Evolutionary conservation across 1,139 yeast species (phyloP).

Genomic region (Debaryomyces udenii): DNA sequence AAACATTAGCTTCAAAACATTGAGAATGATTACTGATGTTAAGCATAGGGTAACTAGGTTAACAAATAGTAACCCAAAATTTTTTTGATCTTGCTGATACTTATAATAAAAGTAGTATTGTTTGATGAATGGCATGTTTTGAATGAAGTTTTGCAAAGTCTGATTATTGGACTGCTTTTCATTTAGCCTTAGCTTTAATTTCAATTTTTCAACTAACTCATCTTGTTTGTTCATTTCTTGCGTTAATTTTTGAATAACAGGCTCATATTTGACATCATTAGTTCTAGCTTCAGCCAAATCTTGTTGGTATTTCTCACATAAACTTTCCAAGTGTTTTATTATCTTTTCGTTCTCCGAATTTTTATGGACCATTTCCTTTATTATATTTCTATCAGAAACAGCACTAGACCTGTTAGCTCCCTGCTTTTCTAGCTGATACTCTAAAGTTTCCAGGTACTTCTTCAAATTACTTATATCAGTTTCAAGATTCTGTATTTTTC

Average conservation of each 20-base stretch:
- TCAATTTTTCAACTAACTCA: constrained; percentile 24
- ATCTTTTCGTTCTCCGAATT: constrained; percentile 25
- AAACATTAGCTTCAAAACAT: constrained; percentile 20
- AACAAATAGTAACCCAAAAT: constrained; percentile 23
- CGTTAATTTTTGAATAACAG: constrained; percentile 22
- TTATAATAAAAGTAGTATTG: constrained; percentile 33
- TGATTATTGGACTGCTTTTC: constrained; percentile 8
- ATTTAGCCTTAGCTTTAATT: constrained; percentile 21
- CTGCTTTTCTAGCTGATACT: constrained; percentile 18
- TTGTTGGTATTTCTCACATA: constrained; percentile 28
- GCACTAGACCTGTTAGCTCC: neutral
- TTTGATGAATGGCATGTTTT: constrained; percentile 35
- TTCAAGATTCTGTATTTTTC: constrained; percentile 22
- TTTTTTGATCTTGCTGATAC: constrained; percentile 29
- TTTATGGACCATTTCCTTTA: constrained; percentile 14
- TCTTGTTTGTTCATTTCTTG: constrained; percentile 26
- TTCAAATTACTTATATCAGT: constrained; percentile 23
- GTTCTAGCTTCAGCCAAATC: constrained; percentile 22
- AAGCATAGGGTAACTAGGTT: constrained; percentile 28
- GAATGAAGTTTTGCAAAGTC: constrained; percentile 21
- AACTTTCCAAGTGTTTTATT: constrained; percentile 24
- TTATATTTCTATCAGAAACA: constrained; percentile 9
- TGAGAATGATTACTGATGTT: constrained; percentile 25
- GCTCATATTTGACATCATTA: constrained; percentile 17
- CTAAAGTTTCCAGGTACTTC: constrained; percentile 24